phyloP scores from a whole-genome alignment of 306 rosid genomes.

The Rosa lucieae region DNA sequence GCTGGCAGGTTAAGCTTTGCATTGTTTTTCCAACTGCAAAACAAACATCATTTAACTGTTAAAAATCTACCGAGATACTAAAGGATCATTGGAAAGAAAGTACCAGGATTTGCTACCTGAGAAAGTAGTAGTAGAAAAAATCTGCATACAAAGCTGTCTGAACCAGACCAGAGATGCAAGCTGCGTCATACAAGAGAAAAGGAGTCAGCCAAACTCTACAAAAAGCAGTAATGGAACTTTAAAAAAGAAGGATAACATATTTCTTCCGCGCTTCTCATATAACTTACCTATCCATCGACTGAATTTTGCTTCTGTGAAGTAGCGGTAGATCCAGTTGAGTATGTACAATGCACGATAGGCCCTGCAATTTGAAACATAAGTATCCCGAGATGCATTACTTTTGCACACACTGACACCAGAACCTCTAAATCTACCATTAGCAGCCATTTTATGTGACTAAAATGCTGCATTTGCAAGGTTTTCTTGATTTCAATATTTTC shows the following conservation, averaged over 20 bases:
- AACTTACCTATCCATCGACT: constrained; percentile 77
- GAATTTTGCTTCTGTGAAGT: constrained; percentile 68
- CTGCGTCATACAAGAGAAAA: constrained; percentile 39
- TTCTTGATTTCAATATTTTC: not conserved
- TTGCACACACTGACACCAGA: not conserved
- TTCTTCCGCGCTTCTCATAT: not conserved
- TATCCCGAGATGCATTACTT: not conserved
- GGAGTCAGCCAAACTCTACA: constrained; percentile 12
- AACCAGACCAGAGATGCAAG: constrained; percentile 76
- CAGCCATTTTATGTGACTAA: not conserved
- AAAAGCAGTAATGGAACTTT: not conserved
- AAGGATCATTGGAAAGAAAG: constrained; percentile 4
- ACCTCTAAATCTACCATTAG: not conserved
- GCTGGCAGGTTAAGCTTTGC: constrained; percentile 89
- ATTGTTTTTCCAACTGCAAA: constrained; percentile 92
- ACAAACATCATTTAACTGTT: constrained; percentile 4
- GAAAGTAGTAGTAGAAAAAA: constrained; percentile 93
- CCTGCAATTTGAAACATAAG: constrained; percentile 47
- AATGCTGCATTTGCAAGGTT: not conserved
- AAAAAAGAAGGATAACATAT: not conserved
- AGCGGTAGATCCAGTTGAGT: constrained; percentile 97
- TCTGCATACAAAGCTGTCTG: constrained; percentile 95
- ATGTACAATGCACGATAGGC: constrained; percentile 95
- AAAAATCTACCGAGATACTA: not conserved
- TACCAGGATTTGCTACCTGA: constrained; percentile 50